These are phyloP conservation scores for Ceratonia siliqua DNA, from an alignment of 306 rosid genomes.

Conservation along the genomic window DNA sequence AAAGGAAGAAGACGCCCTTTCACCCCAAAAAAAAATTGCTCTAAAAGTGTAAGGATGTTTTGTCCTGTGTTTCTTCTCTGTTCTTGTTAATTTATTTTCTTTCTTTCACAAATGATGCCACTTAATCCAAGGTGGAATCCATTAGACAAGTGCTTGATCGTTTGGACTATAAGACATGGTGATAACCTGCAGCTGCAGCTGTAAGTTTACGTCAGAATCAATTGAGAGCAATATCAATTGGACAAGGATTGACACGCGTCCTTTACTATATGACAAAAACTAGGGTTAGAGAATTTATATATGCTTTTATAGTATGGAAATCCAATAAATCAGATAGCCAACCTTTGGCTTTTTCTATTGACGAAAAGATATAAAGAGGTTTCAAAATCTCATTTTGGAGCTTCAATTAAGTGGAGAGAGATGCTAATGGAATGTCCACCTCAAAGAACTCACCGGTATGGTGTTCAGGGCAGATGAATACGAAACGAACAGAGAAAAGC, in stretches of 20 bases:
- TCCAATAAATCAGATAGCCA: too few species aligned
- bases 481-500: not conserved
- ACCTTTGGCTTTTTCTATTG: not conserved
- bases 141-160: not conserved
- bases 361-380: not conserved
- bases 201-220: not conserved
- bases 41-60: not conserved
- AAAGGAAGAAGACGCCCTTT: too few species aligned
- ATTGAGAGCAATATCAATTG: not conserved
- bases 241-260: not conserved
- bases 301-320: not conserved
- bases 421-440: slow-evolving; percentile 5
- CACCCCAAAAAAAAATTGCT: too few species aligned
- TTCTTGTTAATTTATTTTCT: not conserved
- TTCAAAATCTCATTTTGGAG: not conserved
- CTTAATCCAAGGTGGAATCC: not conserved
- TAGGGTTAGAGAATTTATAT: not conserved
- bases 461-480: not conserved
- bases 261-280: not conserved
- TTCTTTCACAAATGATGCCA: not conserved
- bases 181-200: not conserved
- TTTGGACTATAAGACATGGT: not conserved
- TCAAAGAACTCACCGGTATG: not conserved
- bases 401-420: not conserved
- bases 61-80: not conserved